phyloP scores from a whole-genome alignment of 768 basidiomycete species.

The Pisolithus marmoratus region DNA sequence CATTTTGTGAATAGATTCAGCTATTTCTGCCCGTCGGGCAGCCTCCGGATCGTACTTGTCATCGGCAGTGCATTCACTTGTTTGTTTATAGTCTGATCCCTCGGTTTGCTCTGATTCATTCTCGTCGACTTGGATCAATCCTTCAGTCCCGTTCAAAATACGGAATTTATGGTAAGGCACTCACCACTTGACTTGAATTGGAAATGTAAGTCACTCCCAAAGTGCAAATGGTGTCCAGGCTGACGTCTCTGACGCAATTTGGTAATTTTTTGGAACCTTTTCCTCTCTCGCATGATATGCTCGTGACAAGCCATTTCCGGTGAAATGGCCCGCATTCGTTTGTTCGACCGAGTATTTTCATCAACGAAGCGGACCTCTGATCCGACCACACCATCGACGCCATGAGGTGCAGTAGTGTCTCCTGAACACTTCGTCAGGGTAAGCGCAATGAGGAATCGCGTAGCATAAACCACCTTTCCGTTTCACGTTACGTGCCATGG shows the following conservation, averaged over 20 bases:
- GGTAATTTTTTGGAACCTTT: constrained; percentile 37
- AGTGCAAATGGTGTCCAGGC: constrained; percentile 31
- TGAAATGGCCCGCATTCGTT: constrained; percentile 49
- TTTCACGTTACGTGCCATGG: constrained; percentile 30
- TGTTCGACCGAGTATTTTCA: constrained; percentile 32
- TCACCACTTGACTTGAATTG: constrained; percentile 17
- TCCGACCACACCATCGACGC: constrained; percentile 19
- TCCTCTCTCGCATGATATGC: constrained; percentile 35
- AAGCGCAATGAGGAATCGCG: not conserved
- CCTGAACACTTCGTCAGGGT: constrained; percentile 9
- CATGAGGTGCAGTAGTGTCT: constrained; percentile 24
- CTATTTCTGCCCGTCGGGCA: constrained; percentile 40
- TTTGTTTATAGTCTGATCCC: constrained; percentile 5
- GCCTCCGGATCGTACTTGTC: constrained; percentile 31
- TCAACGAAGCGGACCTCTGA: not conserved
- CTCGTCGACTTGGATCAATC: constrained; percentile 8
- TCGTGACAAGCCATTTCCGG: constrained; percentile 36
- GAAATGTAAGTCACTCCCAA: constrained; percentile 34
- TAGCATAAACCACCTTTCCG: constrained; percentile 41
- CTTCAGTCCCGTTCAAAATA: not conserved
- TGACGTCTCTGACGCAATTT: constrained; percentile 34
- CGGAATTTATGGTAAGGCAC: not conserved
- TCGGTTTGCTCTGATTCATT: constrained; percentile 2
- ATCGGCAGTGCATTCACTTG: not conserved
- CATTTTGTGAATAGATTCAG: constrained; percentile 61